phyloP scores from a whole-genome alignment of 1,284 basidiomycete genomes.

The Ustilago vetiveriae region DNA sequence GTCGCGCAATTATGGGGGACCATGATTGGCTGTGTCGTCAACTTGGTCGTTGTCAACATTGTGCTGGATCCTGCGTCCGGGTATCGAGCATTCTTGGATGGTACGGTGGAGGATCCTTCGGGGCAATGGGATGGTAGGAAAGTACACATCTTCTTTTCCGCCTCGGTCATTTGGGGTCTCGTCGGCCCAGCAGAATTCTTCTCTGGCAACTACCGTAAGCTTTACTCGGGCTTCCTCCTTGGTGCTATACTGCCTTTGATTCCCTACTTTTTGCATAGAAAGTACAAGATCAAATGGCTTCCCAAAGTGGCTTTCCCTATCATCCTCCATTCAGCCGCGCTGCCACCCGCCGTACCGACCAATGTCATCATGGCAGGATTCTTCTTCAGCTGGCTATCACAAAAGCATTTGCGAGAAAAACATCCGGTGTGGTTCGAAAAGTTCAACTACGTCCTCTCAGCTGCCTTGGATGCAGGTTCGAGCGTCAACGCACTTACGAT shows the following conservation, averaged over 20 bases:
- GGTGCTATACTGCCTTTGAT: conserved; percentile 69
- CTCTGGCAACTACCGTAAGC: conserved; percentile 68
- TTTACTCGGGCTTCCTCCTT: conserved; percentile 68
- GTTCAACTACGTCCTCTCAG: conserved; percentile 65
- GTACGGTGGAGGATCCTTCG: conserved; percentile 69
- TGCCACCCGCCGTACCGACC: conserved; percentile 67
- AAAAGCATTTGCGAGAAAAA: conserved; percentile 67
- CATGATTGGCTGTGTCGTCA: conserved; percentile 69
- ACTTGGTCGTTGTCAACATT: conserved; percentile 68
- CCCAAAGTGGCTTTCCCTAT: conserved; percentile 70
- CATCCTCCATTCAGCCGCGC: conserved; percentile 69
- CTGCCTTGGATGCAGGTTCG: conserved; percentile 70
- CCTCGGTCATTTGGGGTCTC: conserved; percentile 70
- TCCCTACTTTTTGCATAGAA: conserved; percentile 68
- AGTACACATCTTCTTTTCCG: conserved; percentile 67
- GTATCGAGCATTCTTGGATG: conserved; percentile 67
- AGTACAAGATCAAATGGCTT: conserved; percentile 59
- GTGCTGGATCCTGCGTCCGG: conserved; percentile 63
- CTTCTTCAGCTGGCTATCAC: conserved; percentile 66
- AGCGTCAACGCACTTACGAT: conserved; percentile 69
- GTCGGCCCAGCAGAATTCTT: conserved; percentile 70
- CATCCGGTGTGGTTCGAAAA: conserved; percentile 63
- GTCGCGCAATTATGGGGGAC: conserved; percentile 70
- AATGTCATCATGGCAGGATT: conserved; percentile 70
- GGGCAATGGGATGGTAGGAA: conserved; percentile 68